These are phyloP conservation scores for Dicorynia guianensis DNA, from an alignment of 306 rosid species.

Conservation along the genomic window DNA sequence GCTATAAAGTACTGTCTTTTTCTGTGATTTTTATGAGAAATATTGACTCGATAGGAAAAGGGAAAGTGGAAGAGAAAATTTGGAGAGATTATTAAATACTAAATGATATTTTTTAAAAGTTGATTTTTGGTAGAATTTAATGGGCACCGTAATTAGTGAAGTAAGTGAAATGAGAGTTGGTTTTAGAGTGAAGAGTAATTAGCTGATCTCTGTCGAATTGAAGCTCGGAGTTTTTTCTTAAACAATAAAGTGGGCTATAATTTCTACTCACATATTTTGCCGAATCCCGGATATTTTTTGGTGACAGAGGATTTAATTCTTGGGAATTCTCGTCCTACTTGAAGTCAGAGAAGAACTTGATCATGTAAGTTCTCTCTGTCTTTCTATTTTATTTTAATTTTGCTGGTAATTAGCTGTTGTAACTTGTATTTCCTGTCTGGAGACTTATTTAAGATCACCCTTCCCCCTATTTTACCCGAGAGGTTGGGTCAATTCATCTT, in stretches of 20 bases:
- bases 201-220: not conserved
- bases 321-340: not conserved
- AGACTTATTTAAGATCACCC: constrained; percentile 31
- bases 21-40: too few species aligned
- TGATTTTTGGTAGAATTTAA: too few species aligned
- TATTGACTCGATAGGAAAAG: too few species aligned
- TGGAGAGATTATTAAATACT: too few species aligned
- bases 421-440: constrained; percentile 14
- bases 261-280: not conserved
- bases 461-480: constrained; percentile 33
- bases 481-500: constrained; percentile 1
- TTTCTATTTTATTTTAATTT: not conserved
- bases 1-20: too few species aligned
- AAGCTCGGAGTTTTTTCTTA: constrained; percentile 3
- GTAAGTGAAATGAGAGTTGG: too few species aligned
- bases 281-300: too few species aligned
- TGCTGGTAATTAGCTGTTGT: not conserved
- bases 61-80: too few species aligned
- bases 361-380: constrained; percentile 3
- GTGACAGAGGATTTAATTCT: not conserved
- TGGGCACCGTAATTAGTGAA: too few species aligned
- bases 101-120: too few species aligned
- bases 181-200: not conserved
- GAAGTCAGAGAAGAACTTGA: not conserved
- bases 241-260: not conserved